A percentile compares a stretch with the other conserved stretches of the same genome.
phyloP scores from a whole-genome alignment of 345 rosid species.

The Rhodamnia argentea region DNA sequence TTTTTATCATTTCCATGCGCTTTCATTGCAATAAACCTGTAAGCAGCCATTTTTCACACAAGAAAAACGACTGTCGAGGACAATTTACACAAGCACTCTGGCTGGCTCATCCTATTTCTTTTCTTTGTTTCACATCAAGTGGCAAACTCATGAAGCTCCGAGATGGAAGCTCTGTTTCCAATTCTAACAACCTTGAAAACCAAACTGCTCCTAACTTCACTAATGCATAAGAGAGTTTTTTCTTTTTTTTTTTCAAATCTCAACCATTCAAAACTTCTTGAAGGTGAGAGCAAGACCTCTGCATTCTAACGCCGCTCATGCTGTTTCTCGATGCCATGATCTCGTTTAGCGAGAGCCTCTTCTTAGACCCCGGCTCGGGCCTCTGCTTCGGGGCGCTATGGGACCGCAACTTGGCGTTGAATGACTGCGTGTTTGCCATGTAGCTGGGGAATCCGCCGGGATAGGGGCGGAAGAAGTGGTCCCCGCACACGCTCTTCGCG shows the following conservation, averaged over 20 bases:
- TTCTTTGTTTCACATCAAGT: constrained; percentile 1
- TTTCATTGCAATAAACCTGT: background rate
- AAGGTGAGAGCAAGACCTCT: constrained; percentile 23
- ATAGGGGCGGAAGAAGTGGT: constrained; percentile 33
- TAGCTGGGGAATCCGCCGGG: constrained; percentile 44
- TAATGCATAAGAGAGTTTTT: background rate
- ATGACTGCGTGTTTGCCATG: constrained; percentile 78
- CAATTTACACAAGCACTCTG: constrained; percentile 21
- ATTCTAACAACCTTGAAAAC: background rate
- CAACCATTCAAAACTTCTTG: constrained; percentile 5
- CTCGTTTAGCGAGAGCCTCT: constrained; percentile 57
- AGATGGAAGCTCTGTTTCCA: background rate
- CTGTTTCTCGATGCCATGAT: constrained; percentile 59
- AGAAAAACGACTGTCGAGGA: background rate
- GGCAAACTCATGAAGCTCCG: background rate
- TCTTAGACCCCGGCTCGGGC: constrained; percentile 42
- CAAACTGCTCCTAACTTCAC: background rate
- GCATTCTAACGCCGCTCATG: constrained; percentile 45
- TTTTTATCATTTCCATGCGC: background rate
- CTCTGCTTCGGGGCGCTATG: constrained; percentile 79
- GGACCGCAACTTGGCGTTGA: constrained; percentile 69
- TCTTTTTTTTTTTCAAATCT: background rate
- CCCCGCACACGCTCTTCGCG: constrained; percentile 51
- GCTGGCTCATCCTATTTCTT: constrained; percentile 7
- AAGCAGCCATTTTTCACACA: background rate